A percentile compares a stretch with the other conserved stretches of the same genome.
Conservation (phyloP, 805 yeast species). For the Wickerhamiella nectarea region DNA sequence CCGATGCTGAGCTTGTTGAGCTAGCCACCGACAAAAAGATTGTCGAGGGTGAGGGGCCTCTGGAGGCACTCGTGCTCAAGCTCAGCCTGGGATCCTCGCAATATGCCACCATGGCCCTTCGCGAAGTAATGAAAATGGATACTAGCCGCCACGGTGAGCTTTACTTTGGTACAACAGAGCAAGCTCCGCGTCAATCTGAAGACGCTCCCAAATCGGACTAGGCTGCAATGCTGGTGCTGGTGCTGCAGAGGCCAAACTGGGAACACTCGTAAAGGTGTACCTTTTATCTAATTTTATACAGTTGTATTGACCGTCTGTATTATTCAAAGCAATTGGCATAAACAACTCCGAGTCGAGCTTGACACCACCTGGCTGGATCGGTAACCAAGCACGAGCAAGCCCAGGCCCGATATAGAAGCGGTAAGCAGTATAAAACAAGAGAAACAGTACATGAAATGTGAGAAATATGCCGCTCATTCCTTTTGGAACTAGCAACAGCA, state of each 20-base stretch:
- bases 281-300: no score
- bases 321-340: no score
- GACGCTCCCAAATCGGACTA: background rate
- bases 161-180: slow-evolving; percentile 8
- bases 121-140: slow-evolving; percentile 62
- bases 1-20: slow-evolving; percentile 50
- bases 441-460: background rate
- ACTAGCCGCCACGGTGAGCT: slow-evolving; percentile 20
- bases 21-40: background rate
- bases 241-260: no score
- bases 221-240: no score
- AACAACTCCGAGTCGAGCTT: no score
- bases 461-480: background rate
- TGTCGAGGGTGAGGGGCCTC: slow-evolving; percentile 14
- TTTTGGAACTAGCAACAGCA: background rate
- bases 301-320: no score
- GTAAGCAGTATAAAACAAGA: background rate
- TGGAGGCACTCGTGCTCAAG: slow-evolving; percentile 54
- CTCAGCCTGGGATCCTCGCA: slow-evolving; percentile 74
- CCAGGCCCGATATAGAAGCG: background rate
- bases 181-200: background rate
- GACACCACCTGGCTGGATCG: no score
- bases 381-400: no score
- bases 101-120: slow-evolving; percentile 94
- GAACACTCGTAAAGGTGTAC: no score